phyloP scores from a whole-genome alignment of 306 rosid genomes.

The Bauhinia variegata region DNA sequence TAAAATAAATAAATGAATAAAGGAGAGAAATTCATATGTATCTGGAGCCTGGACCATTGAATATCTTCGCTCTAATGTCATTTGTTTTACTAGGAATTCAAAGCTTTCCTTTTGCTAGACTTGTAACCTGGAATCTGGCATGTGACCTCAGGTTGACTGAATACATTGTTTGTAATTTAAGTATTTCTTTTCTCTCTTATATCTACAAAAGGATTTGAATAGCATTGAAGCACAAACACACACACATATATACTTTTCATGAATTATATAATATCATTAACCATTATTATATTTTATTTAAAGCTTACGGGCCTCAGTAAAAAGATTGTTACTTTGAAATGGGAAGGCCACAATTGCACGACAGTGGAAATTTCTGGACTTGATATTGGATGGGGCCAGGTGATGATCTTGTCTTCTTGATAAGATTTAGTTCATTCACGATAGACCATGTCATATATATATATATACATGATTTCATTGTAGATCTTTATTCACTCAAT shows the following conservation, averaged over 20 bases:
- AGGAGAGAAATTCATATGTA: background rate
- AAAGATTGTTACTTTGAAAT: slow-evolving; percentile 65
- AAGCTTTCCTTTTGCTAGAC: slow-evolving; percentile 11
- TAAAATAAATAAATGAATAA: background rate
- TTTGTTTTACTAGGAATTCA: background rate
- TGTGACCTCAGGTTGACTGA: background rate
- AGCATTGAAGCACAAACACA: background rate
- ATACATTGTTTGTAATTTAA: too few species aligned
- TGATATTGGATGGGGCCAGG: slow-evolving; percentile 99
- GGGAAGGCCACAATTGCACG: slow-evolving; percentile 66
- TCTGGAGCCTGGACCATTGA: background rate
- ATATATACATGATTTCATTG: slow-evolving; percentile 9
- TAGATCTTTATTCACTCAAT: background rate
- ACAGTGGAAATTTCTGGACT: slow-evolving; percentile 88
- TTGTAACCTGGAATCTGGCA: slow-evolving; percentile 2
- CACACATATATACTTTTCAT: background rate
- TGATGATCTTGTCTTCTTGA: slow-evolving; percentile 38
- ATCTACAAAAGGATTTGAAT: slow-evolving; percentile 11
- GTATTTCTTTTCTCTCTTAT: background rate
- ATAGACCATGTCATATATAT: background rate
- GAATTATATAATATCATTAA: slow-evolving; percentile 30
- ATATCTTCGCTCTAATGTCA: slow-evolving; percentile 5
- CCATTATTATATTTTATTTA: slow-evolving; percentile 39
- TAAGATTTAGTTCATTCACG: slow-evolving; percentile 6
- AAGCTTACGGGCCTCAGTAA: slow-evolving; percentile 77